Evolutionary conservation across 441 rosid species (phyloP).

Genomic region (Pelargonium citronellum): DNA sequence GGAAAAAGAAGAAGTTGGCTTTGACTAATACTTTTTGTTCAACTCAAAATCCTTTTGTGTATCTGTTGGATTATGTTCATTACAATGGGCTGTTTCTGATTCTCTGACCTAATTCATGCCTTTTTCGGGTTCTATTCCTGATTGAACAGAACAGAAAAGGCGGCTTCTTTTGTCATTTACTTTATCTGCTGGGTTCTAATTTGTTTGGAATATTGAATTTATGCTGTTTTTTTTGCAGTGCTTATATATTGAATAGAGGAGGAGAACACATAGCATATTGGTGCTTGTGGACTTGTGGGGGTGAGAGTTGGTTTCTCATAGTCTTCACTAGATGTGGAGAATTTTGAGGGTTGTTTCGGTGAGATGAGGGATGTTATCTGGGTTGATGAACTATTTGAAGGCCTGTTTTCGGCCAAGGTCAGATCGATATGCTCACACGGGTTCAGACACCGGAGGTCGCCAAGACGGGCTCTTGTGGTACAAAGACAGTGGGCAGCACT

Average conservation of each 20-base stretch:
- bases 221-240: conserved; percentile 16
- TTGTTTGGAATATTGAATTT: conserved; percentile 7
- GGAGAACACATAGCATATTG: not conserved
- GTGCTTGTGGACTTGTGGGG: not conserved
- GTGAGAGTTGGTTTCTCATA: conserved; percentile 14
- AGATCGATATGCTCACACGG: conserved; percentile 48
- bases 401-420: conserved; percentile 91
- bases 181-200: conserved; percentile 27
- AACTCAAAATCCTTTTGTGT: conserved; percentile 12
- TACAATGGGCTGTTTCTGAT: conserved; percentile 19
- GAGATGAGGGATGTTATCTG: conserved; percentile 99
- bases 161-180: conserved; percentile 20
- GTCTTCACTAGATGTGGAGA: conserved; percentile 35
- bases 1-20: conserved; percentile 20
- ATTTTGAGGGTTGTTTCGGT: conserved; percentile 46
- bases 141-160: conserved; percentile 16
- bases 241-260: conserved; percentile 14
- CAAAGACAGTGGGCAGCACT: conserved; percentile 78
- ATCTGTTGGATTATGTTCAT: conserved; percentile 22
- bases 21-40: conserved; percentile 31
- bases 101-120: conserved; percentile 5
- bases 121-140: conserved; percentile 15
- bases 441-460: conserved; percentile 62
- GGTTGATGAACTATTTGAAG: conserved; percentile 70
- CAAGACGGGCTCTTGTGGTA: conserved; percentile 89